Evolutionary conservation across 805 yeast species (phyloP), one percentile per base, ranked within the genome.

Genomic region (Isabelozyma gotoi): DNA sequence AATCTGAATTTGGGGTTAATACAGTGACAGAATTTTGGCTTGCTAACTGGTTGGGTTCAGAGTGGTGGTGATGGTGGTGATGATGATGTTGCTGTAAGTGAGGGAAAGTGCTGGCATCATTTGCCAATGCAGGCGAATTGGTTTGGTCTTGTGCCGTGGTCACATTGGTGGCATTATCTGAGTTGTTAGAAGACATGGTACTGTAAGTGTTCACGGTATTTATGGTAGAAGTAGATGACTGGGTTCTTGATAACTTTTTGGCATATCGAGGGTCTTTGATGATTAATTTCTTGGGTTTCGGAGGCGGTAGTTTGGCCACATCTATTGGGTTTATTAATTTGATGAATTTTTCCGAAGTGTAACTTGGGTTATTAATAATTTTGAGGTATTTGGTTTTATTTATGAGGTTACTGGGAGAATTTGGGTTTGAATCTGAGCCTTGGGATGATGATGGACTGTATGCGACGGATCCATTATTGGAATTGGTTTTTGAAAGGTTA

Each of bases 271-370:
- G 79, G 19, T 82, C 78, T 49, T 78, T 82, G 39, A 90, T 74
- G 5, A 78, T 76, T 11, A 90, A 74, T 33, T 78, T 65, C 51
- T 85, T 85, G 0, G 87, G 82, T 45, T 80, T 83, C 6, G 91
- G 81, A 12, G 78, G 74, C 11, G 89, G 84, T 44, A 86, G 73
- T 15, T 67, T 61, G 1, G 85, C 68, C 3, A 90, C 85, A 60
- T 90, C 90, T 15, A 87, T 76, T 2, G 96, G 96, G 46, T 81
- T 84, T 4, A 85, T 66, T 10, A 89, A 71, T 37, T 78, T 73
- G 21, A 89, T 68, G 38, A 73, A 60, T 49, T 77, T 80, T 50
- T 85, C 88, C 42, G 88, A 78, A 2, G 65, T 60, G 50, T 52
- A 72, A 49, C 58, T 65, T 18, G 68, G 59, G 33, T 49, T 54